Percentiles rank a stretch among this genome's conserved stretches.
Conservation (phyloP, 805 yeast species). For the Monosporozyma solicola region DNA sequence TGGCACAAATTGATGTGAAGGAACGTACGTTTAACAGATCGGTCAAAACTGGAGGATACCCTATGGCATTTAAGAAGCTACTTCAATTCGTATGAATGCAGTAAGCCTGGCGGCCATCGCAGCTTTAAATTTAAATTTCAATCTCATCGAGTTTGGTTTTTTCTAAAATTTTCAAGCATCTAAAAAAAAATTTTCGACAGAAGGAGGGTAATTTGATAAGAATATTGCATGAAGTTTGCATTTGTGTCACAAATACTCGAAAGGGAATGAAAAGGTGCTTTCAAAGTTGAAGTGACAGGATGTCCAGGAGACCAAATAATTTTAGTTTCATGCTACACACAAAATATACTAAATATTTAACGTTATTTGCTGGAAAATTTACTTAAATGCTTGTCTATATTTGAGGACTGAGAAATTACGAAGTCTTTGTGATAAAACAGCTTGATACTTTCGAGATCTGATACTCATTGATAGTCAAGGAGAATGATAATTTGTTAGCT, state of each 20-base stretch:
- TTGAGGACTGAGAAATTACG: neutral
- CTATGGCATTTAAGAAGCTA: neutral
- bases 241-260: neutral
- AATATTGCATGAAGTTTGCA: neutral
- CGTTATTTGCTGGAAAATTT: too few relatives aligned
- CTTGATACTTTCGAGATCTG: neutral
- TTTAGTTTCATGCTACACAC: too few relatives aligned
- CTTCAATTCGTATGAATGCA: neutral
- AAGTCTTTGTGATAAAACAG: too few relatives aligned
- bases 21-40: neutral
- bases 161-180: neutral
- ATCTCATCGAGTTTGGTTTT: neutral
- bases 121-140: neutral
- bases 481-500: too few relatives aligned
- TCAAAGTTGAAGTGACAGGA: neutral
- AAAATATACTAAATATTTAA: too few relatives aligned
- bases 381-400: neutral
- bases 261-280: neutral
- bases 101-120: neutral
- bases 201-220: neutral
- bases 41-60: constrained; percentile 1
- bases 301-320: too few relatives aligned
- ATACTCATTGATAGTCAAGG: too few relatives aligned
- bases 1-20: neutral
- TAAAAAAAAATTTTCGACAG: neutral